Conservation (phyloP, 306 rosid genomes). For the Sechiopsis laciniata region DNA sequence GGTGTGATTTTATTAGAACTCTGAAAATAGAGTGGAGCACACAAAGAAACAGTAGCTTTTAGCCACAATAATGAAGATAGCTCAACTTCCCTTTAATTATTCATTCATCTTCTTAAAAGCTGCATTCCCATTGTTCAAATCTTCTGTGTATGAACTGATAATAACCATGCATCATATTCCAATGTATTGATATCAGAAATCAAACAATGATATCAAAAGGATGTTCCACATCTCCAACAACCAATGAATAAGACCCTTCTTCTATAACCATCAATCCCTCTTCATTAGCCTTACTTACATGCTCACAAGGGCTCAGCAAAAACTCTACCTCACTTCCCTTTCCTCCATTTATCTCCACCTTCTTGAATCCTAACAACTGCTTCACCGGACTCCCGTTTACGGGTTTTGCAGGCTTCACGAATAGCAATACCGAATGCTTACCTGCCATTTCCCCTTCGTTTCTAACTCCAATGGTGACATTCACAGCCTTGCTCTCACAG, state of each 20-base stretch:
- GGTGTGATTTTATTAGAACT: not conserved
- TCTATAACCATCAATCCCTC: slow-evolving; percentile 63
- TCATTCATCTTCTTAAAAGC: not conserved
- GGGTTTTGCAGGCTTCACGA: slow-evolving; percentile 32
- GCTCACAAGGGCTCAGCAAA: slow-evolving; percentile 68
- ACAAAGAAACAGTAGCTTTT: not conserved
- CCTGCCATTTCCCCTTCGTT: slow-evolving; percentile 72
- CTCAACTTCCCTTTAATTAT: not conserved
- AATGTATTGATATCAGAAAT: slow-evolving; percentile 15
- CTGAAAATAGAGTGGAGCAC: not conserved
- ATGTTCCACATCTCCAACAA: slow-evolving; percentile 62
- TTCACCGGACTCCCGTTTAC: slow-evolving; percentile 47
- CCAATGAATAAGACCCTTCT: slow-evolving; percentile 63
- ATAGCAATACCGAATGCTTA: slow-evolving; percentile 67
- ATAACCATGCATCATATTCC: slow-evolving; percentile 9
- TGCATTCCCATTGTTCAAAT: slow-evolving; percentile 9
- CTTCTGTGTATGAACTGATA: not conserved
- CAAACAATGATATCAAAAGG: slow-evolving; percentile 53
- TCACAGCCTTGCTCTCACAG: slow-evolving; percentile 45
- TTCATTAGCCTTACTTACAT: slow-evolving; percentile 62
- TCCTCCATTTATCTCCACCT: slow-evolving; percentile 53
- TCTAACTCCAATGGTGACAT: slow-evolving; percentile 43
- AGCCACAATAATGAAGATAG: not conserved
- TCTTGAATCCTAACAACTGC: slow-evolving; percentile 62
- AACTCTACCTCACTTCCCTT: slow-evolving; percentile 49